Base-by-base conservation (phyloP, 768 basidiomycete species). In the Russula foetens region DNA sequence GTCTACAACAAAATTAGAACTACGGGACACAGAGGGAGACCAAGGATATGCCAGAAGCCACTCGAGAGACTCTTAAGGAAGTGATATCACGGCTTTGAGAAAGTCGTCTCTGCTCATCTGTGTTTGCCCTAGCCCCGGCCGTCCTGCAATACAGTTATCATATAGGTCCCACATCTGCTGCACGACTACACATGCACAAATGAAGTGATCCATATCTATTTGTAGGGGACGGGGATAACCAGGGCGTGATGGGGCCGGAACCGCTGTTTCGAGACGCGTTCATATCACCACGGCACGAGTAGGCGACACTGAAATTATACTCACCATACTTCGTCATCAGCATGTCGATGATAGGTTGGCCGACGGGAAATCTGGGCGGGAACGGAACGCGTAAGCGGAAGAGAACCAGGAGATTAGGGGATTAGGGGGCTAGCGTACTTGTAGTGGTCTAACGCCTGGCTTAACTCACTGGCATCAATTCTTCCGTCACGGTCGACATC, bases 41-140 rank as follows among this genome's bases (percentile, higher is more conserved):
- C n/a, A n/a, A n/a, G n/a, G n/a, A n/a, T n/a, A n/a, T n/a, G n/a
- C n/a, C n/a, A n/a, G n/a, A n/a, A n/a, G n/a, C n/a, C n/a, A n/a
- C n/a, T n/a, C n/a, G n/a, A n/a, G n/a, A n/a, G n/a, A n/a, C n/a
- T 28, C 49, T 62, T 46, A 62, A 38, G 61, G 61, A 4, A 58
- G 61, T 2, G 51, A 17, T 53, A 58, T 48, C 29, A 58, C 46
- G 2, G 28, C 38, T 26, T 3, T 14, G 31, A 62, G 21, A 44
- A 62, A 62, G 6, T 53, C 51, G 17, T 62, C 61, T 38, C 45
- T 46, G 17, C n/a, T 53, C 19, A 53, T 26, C 24, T 12, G 21
- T n/a, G 51, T 0, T 24, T n/a, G 23, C 2, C 31, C 31, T 5
- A 21, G 11, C 41, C 50, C 17, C 19, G 43, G n/a, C n/a, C n/a